Evolutionary conservation across 495 filamentous ascomycete genomes (phyloP), one percentile per base, ranked within the genome.

Genomic region (Geoglossum glabrum): DNA sequence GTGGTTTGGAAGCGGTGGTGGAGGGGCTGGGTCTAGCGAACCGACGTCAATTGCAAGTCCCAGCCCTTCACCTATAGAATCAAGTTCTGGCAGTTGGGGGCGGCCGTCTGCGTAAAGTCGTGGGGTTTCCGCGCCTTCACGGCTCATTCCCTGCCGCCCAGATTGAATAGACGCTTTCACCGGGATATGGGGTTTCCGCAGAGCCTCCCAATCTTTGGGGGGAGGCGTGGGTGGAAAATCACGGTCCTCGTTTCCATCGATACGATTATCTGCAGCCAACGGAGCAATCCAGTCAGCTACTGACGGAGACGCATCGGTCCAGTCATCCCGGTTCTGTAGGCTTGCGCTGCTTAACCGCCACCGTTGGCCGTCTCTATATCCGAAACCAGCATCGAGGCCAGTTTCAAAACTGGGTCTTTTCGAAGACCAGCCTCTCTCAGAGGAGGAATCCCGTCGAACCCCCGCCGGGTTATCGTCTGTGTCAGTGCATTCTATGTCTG

Each of bases 221-320:
- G 28, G 63, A 61, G 55, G 58, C 17, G 34, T 61, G 61, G 55
- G 64, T 40, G 57, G 73, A 72, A 30, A 75, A 60, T 59, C 75
- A 71, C 70, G 76, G 50, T 60, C 49, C 9, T 52, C 19, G 49
- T 52, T 28, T 30, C 23, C 49, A 30, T 52, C 49, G 26, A 27
- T 52, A 11, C 7, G 17, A 25, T n/a, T 28, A 50, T 25, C 46
- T 25, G 49, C 23, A 27, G 23, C 49, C 30, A 33, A 43, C 8
- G 56, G 56, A 11, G 25, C 33, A 31, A 67, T 76, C 70, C 75
- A 76, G 60, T 77, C 76, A 57, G 70, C 71, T 38, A 79, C 75
- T 3, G 76, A 79, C 6, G 76, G 76, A 9, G 76, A 79, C 25
- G 75, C 75, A 63, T 75, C 70, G 56, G 72, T 72, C 74, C 73